Evolutionary conservation across 305 asterid genomes (phyloP).

Genomic region (Fraxinus xanthoxyloides): DNA sequence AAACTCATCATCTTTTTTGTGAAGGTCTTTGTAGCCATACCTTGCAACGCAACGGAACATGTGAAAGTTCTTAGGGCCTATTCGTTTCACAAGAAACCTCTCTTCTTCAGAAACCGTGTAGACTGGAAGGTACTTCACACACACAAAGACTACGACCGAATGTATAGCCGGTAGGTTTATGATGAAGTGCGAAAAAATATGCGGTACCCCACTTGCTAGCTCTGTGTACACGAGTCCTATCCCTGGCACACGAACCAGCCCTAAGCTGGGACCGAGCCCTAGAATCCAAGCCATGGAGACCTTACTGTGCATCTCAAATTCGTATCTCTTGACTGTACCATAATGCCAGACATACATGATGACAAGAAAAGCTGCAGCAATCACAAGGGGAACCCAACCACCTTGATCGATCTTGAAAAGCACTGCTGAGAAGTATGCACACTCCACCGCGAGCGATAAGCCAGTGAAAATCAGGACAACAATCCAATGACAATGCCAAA

Average conservation of each 20-base stretch:
- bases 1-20: conserved; percentile 81
- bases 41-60: conserved; percentile 97
- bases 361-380: conserved; percentile 75
- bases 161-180: conserved; percentile 91
- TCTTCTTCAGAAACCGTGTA: conserved; percentile 94
- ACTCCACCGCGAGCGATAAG: conserved; percentile 70
- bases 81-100: conserved; percentile 80
- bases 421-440: conserved; percentile 87
- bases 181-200: conserved; percentile 91
- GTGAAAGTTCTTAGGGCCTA: conserved; percentile 87
- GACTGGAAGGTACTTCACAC: conserved; percentile 93
- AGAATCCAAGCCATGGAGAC: conserved; percentile 95
- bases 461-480: conserved; percentile 72
- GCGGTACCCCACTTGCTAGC: conserved; percentile 96
- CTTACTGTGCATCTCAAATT: conserved; percentile 94
- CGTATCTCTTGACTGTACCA: conserved; percentile 87
- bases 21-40: conserved; percentile 97
- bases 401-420: conserved; percentile 90
- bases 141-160: conserved; percentile 80
- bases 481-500: conserved; percentile 95
- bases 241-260: conserved; percentile 97
- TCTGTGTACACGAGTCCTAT: conserved; percentile 96
- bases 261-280: conserved; percentile 94
- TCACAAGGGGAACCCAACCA: conserved; percentile 98
- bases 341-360: conserved; percentile 97